phyloP scores from a whole-genome alignment of 2,329 filamentous ascomycete species.

The Cadophora sp. region DNA sequence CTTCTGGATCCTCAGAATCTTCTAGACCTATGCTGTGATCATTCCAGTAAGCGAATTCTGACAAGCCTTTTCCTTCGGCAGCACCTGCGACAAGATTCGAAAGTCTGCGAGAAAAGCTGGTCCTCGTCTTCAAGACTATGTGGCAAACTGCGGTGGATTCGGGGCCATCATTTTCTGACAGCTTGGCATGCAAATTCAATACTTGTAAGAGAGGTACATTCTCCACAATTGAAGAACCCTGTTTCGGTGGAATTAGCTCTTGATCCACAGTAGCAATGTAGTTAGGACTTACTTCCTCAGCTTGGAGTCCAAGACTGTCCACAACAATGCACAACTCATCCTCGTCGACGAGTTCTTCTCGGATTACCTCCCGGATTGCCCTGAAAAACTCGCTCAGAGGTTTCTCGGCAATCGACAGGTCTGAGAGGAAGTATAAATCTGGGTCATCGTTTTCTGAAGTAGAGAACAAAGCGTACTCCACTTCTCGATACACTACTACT shows the following conservation, averaged over 20 bases:
- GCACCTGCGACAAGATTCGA: constrained; percentile 58
- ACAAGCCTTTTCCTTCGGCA: constrained; percentile 59
- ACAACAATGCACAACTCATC: constrained; percentile 64
- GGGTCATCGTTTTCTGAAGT: constrained; percentile 58
- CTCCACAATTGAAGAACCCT: constrained; percentile 57
- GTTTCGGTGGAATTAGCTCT: constrained; percentile 40
- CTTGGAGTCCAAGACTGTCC: constrained; percentile 59
- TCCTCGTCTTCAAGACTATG: constrained; percentile 60
- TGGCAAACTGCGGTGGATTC: constrained; percentile 62
- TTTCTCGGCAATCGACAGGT: constrained; percentile 59
- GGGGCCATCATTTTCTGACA: constrained; percentile 65
- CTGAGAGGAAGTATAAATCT: constrained; percentile 62
- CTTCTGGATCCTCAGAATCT: constrained; percentile 29
- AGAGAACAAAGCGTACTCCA: constrained; percentile 64
- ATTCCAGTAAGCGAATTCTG: constrained; percentile 39
- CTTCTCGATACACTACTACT: constrained; percentile 60
- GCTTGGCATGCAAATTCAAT: constrained; percentile 62
- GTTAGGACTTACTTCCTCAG: constrained; percentile 59
- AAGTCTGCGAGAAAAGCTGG: constrained; percentile 60
- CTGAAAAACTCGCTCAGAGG: constrained; percentile 61
- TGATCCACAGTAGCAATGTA: constrained; percentile 7
- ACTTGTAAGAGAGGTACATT: constrained; percentile 62
- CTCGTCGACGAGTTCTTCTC: constrained; percentile 60
- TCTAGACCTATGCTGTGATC: constrained; percentile 37
- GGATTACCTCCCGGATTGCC: constrained; percentile 60